phyloP scores from a whole-genome alignment of 768 basidiomycete species.

The Clavulina sp. region DNA sequence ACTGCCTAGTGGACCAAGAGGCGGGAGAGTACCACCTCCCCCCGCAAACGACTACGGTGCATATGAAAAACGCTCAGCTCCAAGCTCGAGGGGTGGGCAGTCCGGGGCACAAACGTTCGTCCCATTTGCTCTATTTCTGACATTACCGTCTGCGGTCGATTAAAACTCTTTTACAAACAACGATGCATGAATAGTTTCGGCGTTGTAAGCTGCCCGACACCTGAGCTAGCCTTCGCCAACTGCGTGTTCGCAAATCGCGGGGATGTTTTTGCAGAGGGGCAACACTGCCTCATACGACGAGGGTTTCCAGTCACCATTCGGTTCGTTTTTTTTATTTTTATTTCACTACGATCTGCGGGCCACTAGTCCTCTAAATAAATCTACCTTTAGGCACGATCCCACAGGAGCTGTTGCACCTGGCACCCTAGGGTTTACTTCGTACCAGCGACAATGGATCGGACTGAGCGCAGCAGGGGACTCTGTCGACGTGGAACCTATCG shows the following conservation, averaged over 20 bases:
- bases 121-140: background rate
- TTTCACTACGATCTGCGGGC: too few species aligned
- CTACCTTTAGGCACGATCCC: conserved; percentile 47
- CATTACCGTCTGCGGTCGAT: background rate
- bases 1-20: too few species aligned
- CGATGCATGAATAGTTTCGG: conserved; percentile 24
- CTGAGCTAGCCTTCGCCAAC: conserved; percentile 59
- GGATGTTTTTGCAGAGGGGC: conserved; percentile 48
- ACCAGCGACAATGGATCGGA: conserved; percentile 81
- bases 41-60: background rate
- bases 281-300: conserved; percentile 63
- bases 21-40: too few species aligned
- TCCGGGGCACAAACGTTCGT: too few species aligned
- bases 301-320: conserved; percentile 52
- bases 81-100: too few species aligned
- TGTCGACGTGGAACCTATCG: conserved; percentile 49
- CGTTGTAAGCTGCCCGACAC: conserved; percentile 44
- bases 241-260: conserved; percentile 61
- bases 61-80: background rate
- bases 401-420: conserved; percentile 40
- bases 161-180: background rate
- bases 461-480: conserved; percentile 62
- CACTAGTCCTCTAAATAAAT: background rate
- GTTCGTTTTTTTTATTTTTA: conserved; percentile 30
- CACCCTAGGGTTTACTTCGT: conserved; percentile 52